Evolutionary conservation across 148 eudicot genomes (phyloP).

Genomic region (Vaccinium macrocarpon): DNA sequence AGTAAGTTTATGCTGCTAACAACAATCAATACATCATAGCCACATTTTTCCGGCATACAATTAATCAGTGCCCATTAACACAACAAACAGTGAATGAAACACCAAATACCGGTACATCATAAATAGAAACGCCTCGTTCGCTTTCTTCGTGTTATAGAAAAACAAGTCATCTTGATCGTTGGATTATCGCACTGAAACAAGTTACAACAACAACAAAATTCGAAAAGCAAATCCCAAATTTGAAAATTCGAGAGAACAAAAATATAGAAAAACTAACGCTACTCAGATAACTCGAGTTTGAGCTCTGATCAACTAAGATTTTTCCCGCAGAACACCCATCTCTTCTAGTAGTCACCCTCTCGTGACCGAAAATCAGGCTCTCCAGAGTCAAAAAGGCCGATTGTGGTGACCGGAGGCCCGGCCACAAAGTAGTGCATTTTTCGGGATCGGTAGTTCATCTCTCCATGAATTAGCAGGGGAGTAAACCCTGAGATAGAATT

Average conservation of each 20-base stretch:
- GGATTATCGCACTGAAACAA: neutral
- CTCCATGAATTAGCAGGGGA: slow-evolving; percentile 4
- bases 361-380: slow-evolving; percentile 2
- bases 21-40: no score
- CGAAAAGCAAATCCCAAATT: neutral
- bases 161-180: neutral
- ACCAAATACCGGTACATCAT: neutral
- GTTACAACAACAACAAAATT: neutral
- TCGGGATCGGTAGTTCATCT: slow-evolving; percentile 8
- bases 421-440: slow-evolving; percentile 14
- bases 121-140: neutral
- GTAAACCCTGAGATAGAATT: slow-evolving; percentile 12
- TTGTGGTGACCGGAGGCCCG: slow-evolving; percentile 1
- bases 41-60: no score
- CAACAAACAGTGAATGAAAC: neutral
- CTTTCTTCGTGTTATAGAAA: neutral
- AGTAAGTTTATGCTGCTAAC: no score
- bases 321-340: neutral
- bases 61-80: neutral
- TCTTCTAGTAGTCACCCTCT: neutral
- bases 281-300: neutral
- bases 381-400: neutral
- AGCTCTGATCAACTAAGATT: neutral
- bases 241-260: neutral
- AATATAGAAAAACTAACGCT: neutral